Percentiles rank a stretch among this genome's conserved stretches.
phyloP scores from a whole-genome alignment of 441 rosid species.

The Populus trichocarpa region DNA sequence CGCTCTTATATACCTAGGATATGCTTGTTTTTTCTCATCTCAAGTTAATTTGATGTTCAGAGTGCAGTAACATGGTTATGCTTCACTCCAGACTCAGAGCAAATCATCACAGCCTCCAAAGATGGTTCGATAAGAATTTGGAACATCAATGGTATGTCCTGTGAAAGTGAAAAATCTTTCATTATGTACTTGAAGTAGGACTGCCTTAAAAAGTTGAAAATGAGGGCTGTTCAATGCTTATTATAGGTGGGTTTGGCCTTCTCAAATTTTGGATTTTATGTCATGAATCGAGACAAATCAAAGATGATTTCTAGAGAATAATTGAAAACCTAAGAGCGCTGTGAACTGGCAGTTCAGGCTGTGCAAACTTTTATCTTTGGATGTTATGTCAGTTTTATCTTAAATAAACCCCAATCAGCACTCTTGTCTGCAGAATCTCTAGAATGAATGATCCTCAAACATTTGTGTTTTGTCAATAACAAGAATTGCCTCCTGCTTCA shows the following conservation, averaged over 20 bases:
- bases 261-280: neutral
- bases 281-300: neutral
- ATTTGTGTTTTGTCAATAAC: neutral
- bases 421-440: neutral
- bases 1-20: neutral
- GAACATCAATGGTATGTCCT: conserved; percentile 85
- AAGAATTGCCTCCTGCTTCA: neutral
- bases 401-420: no score
- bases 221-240: neutral
- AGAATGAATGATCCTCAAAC: neutral
- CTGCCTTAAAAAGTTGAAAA: neutral
- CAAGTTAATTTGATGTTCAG: conserved; percentile 23
- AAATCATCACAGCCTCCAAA: conserved; percentile 92
- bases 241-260: neutral
- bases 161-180: neutral
- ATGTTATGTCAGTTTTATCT: neutral
- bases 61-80: conserved; percentile 90
- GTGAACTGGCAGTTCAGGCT: neutral
- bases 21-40: conserved; percentile 2
- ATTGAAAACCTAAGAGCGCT: neutral
- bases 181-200: neutral
- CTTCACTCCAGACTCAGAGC: conserved; percentile 84
- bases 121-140: conserved; percentile 88
- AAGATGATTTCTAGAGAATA: neutral
- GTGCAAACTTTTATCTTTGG: neutral